phyloP scores from a whole-genome alignment of 2,329 filamentous ascomycete species.

The Alternaria longipes region DNA sequence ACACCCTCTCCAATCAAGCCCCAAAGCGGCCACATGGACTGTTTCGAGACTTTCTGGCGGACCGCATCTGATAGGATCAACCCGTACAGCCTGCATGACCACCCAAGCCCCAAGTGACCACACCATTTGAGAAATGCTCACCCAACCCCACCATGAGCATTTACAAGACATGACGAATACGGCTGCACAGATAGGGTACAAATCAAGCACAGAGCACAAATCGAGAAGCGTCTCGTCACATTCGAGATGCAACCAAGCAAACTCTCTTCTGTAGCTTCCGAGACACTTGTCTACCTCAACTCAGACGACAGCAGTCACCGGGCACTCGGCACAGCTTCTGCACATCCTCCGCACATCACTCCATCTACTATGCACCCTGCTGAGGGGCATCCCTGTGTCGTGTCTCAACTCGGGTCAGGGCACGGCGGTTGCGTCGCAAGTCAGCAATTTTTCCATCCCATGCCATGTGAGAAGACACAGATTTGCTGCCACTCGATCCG shows the following conservation, averaged over 20 bases:
- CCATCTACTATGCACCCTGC: neutral
- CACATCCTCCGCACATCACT: constrained; percentile 21
- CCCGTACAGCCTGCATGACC: constrained; percentile 10
- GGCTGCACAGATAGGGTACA: neutral
- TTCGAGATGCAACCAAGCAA: constrained; percentile 6
- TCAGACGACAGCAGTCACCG: constrained; percentile 12
- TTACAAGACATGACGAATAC: constrained; percentile 41
- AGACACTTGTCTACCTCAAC: constrained; percentile 10
- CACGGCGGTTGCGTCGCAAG: constrained; percentile 41
- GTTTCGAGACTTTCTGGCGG: constrained; percentile 32
- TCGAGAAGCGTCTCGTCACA: constrained; percentile 7
- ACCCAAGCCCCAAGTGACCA: constrained; percentile 15
- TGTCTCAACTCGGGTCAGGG: constrained; percentile 17
- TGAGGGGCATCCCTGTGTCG: constrained; percentile 12
- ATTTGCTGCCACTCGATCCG: constrained; percentile 40
- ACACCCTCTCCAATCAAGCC: constrained; percentile 42
- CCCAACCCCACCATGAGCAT: constrained; percentile 23
- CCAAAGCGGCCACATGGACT: constrained; percentile 21
- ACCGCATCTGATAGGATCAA: constrained; percentile 32
- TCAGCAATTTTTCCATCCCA: constrained; percentile 17
- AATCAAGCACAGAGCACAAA: constrained; percentile 2
- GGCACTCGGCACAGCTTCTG: constrained; percentile 5
- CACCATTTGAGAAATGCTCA: constrained; percentile 29
- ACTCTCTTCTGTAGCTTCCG: constrained; percentile 7
- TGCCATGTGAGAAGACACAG: constrained; percentile 14